phyloP scores from a whole-genome alignment of 2,329 filamentous ascomycete species.

The Cryphonectria parasitica region DNA sequence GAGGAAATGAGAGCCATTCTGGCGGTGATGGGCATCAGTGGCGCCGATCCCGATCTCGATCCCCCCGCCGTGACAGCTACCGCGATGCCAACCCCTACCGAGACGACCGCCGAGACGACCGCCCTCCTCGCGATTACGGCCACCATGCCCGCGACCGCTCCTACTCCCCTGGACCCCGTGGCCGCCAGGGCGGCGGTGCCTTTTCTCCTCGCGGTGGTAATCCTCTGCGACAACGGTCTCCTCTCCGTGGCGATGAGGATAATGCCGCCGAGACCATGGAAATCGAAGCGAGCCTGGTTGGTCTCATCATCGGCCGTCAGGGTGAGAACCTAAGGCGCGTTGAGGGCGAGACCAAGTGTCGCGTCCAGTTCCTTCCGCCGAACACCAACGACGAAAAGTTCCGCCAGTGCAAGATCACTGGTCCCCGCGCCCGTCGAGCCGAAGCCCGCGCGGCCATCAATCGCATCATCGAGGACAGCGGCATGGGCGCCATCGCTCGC shows the following conservation, averaged over 20 bases:
- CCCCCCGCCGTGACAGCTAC: constrained; percentile 70
- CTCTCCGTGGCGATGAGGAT: constrained; percentile 63
- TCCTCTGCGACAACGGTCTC: constrained; percentile 61
- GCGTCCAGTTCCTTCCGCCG: constrained; percentile 85
- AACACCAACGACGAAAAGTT: constrained; percentile 71
- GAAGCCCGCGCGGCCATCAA: constrained; percentile 84
- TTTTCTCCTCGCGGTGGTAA: constrained; percentile 64
- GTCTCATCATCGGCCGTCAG: constrained; percentile 86
- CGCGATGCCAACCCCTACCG: constrained; percentile 82
- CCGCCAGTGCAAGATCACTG: constrained; percentile 85
- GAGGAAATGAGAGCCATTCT: constrained; percentile 36
- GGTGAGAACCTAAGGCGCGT: constrained; percentile 88
- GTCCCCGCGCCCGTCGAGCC: constrained; percentile 70
- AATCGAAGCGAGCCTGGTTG: constrained; percentile 85
- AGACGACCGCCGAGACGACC: constrained; percentile 78
- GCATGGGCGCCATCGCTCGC: constrained; percentile 57
- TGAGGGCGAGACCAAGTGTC: constrained; percentile 78
- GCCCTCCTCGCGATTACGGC: constrained; percentile 58
- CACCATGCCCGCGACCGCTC: constrained; percentile 69
- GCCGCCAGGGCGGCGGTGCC: constrained; percentile 48
- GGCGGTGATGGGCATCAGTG: constrained; percentile 59
- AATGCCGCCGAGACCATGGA: constrained; percentile 76
- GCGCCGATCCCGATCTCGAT: constrained; percentile 72
- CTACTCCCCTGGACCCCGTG: constrained; percentile 63
- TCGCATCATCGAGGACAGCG: constrained; percentile 85